Conservation (phyloP, 2,329 filamentous ascomycete genomes). For the Xylariaceae sp. region DNA sequence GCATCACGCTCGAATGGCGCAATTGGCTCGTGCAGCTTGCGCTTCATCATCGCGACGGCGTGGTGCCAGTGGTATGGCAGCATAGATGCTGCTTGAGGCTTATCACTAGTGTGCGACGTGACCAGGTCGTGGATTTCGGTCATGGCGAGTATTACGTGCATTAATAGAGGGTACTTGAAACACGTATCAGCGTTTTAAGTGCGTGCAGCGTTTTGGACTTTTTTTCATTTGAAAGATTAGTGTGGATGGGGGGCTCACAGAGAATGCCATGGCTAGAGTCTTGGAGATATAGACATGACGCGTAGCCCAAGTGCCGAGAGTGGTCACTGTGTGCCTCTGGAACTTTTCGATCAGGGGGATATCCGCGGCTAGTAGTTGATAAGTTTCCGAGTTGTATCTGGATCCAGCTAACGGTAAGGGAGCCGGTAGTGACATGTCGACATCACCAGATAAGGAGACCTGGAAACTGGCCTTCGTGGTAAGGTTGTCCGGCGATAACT, state of each 20-base stretch:
- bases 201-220: neutral
- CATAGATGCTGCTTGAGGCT: neutral
- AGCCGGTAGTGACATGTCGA: conserved; percentile 34
- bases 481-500: conserved; percentile 9
- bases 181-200: neutral
- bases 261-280: conserved; percentile 10
- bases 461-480: conserved; percentile 3
- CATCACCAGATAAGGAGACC: neutral
- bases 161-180: conserved; percentile 1
- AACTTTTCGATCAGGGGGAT: conserved; percentile 40
- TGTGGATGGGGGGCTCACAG: neutral
- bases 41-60: conserved; percentile 5
- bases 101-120: neutral
- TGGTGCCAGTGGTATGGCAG: conserved; percentile 8
- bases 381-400: conserved; percentile 18
- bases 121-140: neutral
- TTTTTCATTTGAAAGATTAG: too few species aligned
- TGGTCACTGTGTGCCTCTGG: conserved; percentile 38
- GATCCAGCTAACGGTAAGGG: conserved; percentile 13
- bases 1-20: conserved; percentile 3
- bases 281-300: conserved; percentile 33
- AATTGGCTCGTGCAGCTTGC: neutral
- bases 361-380: conserved; percentile 31
- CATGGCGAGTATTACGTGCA: conserved; percentile 5
- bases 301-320: conserved; percentile 33